Evolutionary conservation across 208 protist genomes (phyloP).

Genomic region (Leishmania arabica): DNA sequence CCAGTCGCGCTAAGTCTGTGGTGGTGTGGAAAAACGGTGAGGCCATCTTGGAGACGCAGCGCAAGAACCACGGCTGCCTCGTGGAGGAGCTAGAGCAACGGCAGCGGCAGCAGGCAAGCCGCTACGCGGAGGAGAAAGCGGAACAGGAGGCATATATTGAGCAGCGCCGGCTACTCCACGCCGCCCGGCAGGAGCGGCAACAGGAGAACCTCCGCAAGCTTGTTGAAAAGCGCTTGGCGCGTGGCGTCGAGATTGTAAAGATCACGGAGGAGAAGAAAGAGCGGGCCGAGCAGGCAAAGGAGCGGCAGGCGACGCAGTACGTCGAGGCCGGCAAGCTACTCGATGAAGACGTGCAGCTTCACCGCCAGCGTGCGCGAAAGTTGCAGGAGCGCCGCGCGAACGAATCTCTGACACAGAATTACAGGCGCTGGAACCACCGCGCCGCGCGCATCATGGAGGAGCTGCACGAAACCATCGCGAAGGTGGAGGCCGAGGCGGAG

Average conservation of each 20-base stretch:
- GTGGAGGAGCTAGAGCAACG: conserved; percentile 58
- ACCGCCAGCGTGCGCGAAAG: conserved; percentile 53
- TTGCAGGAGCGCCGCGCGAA: conserved; percentile 42
- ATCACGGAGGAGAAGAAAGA: conserved; percentile 54
- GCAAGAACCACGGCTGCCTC: conserved; percentile 50
- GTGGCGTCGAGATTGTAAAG: conserved; percentile 61
- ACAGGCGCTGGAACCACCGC: conserved; percentile 75
- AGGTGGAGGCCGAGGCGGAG: conserved; percentile 24
- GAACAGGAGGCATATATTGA: conserved; percentile 53
- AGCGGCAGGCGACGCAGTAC: conserved; percentile 43
- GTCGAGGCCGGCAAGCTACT: conserved; percentile 36
- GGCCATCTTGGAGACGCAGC: conserved; percentile 40
- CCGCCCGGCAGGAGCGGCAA: conserved; percentile 44
- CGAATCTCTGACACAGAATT: conserved; percentile 58
- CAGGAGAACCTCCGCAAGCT: conserved; percentile 43
- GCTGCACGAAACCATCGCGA: conserved; percentile 37
- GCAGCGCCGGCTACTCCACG: conserved; percentile 35
- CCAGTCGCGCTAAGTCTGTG: conserved; percentile 43
- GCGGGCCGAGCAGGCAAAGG: conserved; percentile 40
- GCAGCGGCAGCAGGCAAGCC: conserved; percentile 47
- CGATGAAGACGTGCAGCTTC: conserved; percentile 44
- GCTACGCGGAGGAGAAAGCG: conserved; percentile 59
- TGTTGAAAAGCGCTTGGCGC: conserved; percentile 56
- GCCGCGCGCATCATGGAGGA: conserved; percentile 76
- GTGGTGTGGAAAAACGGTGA: conserved; percentile 48